These are phyloP conservation scores for Brassica balearica DNA, from an alignment of 441 rosid genomes.

Conservation along the genomic window DNA sequence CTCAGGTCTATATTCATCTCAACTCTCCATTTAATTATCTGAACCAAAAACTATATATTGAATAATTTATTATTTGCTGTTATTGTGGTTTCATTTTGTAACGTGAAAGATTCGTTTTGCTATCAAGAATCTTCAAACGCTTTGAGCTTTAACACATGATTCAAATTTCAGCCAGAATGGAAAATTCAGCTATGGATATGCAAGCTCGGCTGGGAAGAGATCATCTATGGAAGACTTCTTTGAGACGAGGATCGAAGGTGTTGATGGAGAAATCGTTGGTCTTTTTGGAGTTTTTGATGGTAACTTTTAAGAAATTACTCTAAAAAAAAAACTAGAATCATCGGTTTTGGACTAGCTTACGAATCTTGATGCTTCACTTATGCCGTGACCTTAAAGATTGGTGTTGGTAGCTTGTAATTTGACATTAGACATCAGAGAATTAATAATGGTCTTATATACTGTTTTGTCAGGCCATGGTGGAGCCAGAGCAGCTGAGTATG, in stretches of 20 bases:
- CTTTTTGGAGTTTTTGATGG: conserved; percentile 98
- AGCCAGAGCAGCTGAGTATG: conserved; percentile 95
- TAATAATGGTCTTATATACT: background rate
- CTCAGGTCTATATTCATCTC: conserved; percentile 59
- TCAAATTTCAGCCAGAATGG: conserved; percentile 73
- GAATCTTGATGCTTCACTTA: conserved; percentile 10
- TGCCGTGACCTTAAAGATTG: background rate
- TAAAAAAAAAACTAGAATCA: background rate
- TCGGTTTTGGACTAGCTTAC: background rate
- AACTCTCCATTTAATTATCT: background rate
- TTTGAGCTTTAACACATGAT: background rate
- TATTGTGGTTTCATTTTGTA: background rate
- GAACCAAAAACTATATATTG: background rate
- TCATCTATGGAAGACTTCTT: conserved; percentile 97
- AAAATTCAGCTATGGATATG: conserved; percentile 93
- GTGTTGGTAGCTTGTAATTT: background rate
- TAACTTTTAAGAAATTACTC: conserved; percentile 23
- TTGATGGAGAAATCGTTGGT: conserved; percentile 87
- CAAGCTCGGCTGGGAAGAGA: conserved; percentile 93
- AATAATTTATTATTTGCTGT: background rate
- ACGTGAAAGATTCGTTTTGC: background rate
- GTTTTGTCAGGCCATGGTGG: conserved; percentile 87
- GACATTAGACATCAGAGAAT: background rate
- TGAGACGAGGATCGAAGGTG: conserved; percentile 88
- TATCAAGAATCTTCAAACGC: background rate